Base-by-base conservation (phyloP, 164 flowering plant genomes). In the Stephania cephalantha region DNA sequence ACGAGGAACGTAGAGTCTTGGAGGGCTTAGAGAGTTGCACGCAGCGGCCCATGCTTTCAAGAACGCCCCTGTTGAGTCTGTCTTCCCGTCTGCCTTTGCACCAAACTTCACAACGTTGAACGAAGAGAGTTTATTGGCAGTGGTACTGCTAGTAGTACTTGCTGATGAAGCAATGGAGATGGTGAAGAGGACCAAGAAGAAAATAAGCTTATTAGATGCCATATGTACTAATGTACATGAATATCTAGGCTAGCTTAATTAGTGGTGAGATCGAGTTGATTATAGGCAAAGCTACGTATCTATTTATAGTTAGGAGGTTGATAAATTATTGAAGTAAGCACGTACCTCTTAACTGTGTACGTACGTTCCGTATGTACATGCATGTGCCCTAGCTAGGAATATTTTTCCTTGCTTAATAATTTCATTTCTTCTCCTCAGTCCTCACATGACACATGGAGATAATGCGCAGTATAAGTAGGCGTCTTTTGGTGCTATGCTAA, bases 1-100 rank as follows among this genome's bases (percentile, higher is more conserved):
- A 12, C 63, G 52, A 9, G 85, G 83, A 0, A 83, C 83, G 44
- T 74, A 76, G 15, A 83, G 68, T 29, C 73, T 74, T 0, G 80
- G 68, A 0, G 85, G 71, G 1, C 25, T 45, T 6, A 11, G n/a
- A 3, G 85, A 78, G 35, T 71, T 74, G 71, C 85, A 83, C 45
- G 83, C 83, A 1, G 76, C 58, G 0, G 52, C 50, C 85, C 85
- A 83, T 69, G 85, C 81, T 1, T 44, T 58, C 9, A 75, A 76
- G 63, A 82, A 73, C 1, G 84, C 30, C 12, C 8, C 50, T n/a
- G 79, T 78, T 5, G 80, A 67, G 45, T 78, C 79, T 9, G 79
- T 75, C 31, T 10, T 71, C 1, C 81, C 82, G 42, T 80, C 84
- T 2, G 77, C 31, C 46, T 18, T 77, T 5, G 82, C 81, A 1